Conservation (phyloP, 306 rosid species). For the Dalbergia oliveri region DNA sequence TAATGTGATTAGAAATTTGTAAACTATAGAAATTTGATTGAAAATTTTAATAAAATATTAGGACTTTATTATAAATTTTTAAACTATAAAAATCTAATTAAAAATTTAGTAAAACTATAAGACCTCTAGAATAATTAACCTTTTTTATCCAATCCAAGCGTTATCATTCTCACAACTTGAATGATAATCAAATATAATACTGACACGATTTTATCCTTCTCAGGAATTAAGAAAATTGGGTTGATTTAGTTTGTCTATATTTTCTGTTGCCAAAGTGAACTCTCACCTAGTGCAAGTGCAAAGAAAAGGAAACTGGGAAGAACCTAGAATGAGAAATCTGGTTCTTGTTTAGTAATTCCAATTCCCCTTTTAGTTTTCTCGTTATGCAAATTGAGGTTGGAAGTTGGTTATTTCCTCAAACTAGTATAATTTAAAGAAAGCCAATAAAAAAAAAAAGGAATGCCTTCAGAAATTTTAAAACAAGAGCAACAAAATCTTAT, state of each 20-base stretch:
- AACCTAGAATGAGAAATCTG: not conserved
- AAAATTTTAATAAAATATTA: no score
- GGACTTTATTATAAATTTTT: no score
- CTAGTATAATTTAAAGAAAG: conserved; percentile 39
- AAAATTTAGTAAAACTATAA: no score
- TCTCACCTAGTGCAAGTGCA: not conserved
- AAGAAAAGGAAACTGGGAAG: conserved; percentile 15
- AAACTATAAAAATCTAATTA: no score
- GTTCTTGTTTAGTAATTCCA: not conserved
- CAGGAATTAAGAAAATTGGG: not conserved
- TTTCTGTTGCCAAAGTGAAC: conserved; percentile 1
- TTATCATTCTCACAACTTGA: not conserved
- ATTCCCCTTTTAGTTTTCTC: not conserved
- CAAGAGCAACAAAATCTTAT: conserved; percentile 46
- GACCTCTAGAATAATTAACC: no score
- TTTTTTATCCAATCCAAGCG: not conserved
- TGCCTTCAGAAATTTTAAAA: no score
- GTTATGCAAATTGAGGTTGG: not conserved
- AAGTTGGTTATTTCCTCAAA: conserved; percentile 36
- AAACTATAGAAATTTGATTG: no score
- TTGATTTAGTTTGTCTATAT: not conserved
- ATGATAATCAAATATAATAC: not conserved
- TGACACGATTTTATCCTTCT: not conserved
- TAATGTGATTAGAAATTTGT: no score
- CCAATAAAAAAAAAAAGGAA: not conserved